Evolutionary conservation across 495 filamentous ascomycete genomes (phyloP), one percentile per base, ranked within the genome.

Genomic region (Geoglossum glabrum): DNA sequence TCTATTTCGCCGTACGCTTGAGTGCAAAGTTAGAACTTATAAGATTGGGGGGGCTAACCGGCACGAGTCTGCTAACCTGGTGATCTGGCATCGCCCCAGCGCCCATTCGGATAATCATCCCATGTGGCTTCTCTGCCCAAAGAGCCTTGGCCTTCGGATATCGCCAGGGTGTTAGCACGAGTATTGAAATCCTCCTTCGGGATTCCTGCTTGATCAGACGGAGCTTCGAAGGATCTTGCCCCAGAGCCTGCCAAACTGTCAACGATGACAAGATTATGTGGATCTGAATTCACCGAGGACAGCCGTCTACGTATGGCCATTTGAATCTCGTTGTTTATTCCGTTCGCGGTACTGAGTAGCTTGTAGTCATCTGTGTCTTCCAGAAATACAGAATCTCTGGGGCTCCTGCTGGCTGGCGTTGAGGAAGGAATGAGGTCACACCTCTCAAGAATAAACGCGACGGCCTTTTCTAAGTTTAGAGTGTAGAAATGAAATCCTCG

Each of bases 101-200:
- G 80, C 27, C 92, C 93, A 74, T 98, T 98, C 56, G 93, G 92
- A 72, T 83, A 98, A 70, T 98, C 92, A 66, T 98, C 92, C 92
- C 92, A 98, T 6, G 92, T 97, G 25, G 93, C 93, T 72, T 96
- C 93, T 60, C 93, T 76, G 33, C 90, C 92, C 13, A 95, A 76
- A n/a, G 85, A 74, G 40, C 90, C 90, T 61, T 90, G 80, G 3
- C 90, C 90, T 73, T 95, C 88, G 0, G 90, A 93, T 56, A 95
- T 95, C 21, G 87, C 86, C 19, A 96, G 78, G 4, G 88, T 90
- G 63, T 86, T 89, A 50, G 83, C 83, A 45, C 84, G 77, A 30
- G 76, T 79, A 64, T 80, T 82, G 64, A 81, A 69, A 1, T 72
- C 67, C 49, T 76, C 79, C 7, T 75, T 74, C 0, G 74, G 78